A percentile compares a stretch with the other conserved stretches of the same genome.
phyloP scores from a whole-genome alignment of 306 rosid genomes.

The Hippophae rhamnoides region DNA sequence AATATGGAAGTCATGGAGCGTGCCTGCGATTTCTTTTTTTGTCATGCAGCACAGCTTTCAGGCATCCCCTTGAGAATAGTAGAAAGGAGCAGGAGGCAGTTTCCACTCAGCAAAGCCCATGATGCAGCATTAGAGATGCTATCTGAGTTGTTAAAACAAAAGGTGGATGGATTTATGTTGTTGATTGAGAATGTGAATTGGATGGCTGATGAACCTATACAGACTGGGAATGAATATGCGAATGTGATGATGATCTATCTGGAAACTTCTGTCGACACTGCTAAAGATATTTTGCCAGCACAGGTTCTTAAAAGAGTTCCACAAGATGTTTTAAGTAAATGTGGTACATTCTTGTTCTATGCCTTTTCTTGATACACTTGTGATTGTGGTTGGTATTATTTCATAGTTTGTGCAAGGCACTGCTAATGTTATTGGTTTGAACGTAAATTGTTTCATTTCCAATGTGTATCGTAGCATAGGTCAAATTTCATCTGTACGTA shows the following conservation, averaged over 20 bases:
- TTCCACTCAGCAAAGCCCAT: constrained; percentile 77
- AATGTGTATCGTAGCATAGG: constrained; percentile 23
- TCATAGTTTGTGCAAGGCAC: constrained; percentile 22
- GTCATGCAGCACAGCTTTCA: constrained; percentile 97
- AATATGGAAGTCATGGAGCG: constrained; percentile 93
- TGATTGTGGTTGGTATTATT: constrained; percentile 34
- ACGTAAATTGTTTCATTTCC: constrained; percentile 20
- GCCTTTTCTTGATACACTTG: constrained; percentile 17
- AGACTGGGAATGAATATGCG: constrained; percentile 73
- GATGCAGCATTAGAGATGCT: constrained; percentile 74
- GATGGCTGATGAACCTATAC: constrained; percentile 76
- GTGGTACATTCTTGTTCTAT: constrained; percentile 42
- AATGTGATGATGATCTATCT: constrained; percentile 86
- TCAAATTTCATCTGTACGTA: constrained; percentile 37
- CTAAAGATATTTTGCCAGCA: constrained; percentile 85
- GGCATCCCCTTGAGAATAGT: constrained; percentile 88
- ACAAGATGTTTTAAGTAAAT: constrained; percentile 43
- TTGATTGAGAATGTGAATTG: constrained; percentile 83
- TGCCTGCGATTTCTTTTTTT: constrained; percentile 92
- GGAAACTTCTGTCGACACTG: constrained; percentile 91
- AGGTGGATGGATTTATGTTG: constrained; percentile 65
- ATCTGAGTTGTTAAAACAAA: constrained; percentile 26
- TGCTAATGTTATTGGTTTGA: constrained; percentile 33
- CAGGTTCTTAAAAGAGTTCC: constrained; percentile 81
- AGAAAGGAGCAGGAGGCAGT: constrained; percentile 87